Evolutionary conservation across 2,329 filamentous ascomycete species (phyloP).

Genomic region (Coniochaeta pulveracea): DNA sequence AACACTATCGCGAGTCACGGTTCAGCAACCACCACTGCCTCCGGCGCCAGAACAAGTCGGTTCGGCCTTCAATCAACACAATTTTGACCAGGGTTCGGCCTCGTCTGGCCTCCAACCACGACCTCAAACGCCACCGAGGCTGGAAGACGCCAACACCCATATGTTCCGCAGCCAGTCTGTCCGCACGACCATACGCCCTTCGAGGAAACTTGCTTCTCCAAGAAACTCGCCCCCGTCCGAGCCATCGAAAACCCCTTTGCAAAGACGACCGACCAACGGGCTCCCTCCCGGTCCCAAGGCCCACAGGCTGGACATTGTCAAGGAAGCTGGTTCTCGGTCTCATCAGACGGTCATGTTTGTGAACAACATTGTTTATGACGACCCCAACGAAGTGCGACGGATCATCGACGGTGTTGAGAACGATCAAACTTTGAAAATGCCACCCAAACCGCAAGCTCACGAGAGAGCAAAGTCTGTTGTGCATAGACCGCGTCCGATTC

Average conservation of each 20-base stretch:
- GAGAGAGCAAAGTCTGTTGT: slow-evolving; percentile 27
- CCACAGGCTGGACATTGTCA: slow-evolving; percentile 18
- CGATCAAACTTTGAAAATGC: slow-evolving; percentile 16
- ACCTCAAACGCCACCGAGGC: not conserved
- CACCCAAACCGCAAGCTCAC: slow-evolving; percentile 11
- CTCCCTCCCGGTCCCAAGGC: slow-evolving; percentile 36
- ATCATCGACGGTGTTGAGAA: slow-evolving; percentile 35
- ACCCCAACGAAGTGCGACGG: slow-evolving; percentile 34
- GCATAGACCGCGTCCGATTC: slow-evolving; percentile 44
- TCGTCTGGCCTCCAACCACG: not conserved
- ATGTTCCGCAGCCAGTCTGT: not conserved
- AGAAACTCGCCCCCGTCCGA: slow-evolving; percentile 18
- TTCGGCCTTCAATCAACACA: not conserved
- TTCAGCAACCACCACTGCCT: not conserved
- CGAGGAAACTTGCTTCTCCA: slow-evolving; percentile 17
- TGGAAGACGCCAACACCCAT: not conserved
- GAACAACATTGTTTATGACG: slow-evolving; percentile 43
- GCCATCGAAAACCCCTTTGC: slow-evolving; percentile 25
- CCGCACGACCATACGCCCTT: slow-evolving; percentile 17
- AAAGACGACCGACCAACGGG: slow-evolving; percentile 32
- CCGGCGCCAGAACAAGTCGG: not conserved
- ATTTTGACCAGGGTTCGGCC: not conserved
- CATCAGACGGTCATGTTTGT: slow-evolving; percentile 43
- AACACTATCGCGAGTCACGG: slow-evolving; percentile 2
- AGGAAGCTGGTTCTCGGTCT: slow-evolving; percentile 17